Evolutionary conservation across 164 flowering plant species (phyloP).

Genomic region (Magnolia officinalis): DNA sequence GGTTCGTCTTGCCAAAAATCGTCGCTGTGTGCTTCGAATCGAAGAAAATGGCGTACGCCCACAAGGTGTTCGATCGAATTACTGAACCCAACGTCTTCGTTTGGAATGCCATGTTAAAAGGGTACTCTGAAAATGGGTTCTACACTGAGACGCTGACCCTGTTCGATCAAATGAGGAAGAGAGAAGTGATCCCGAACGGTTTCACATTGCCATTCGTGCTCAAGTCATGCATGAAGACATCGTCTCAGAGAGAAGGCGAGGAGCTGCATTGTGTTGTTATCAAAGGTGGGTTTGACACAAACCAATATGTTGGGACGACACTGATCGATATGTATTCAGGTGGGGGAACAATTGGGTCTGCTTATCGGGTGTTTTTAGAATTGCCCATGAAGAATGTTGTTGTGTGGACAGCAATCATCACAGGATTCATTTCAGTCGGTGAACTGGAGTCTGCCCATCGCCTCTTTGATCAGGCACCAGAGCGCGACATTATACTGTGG

Average conservation of each 20-base stretch:
- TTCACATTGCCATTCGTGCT: slow-evolving; percentile 58
- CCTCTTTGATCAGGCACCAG: slow-evolving; percentile 54
- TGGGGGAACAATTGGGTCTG: slow-evolving; percentile 29
- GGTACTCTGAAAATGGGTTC: slow-evolving; percentile 37
- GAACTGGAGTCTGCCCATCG: slow-evolving; percentile 42
- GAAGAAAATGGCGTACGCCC: slow-evolving; percentile 34
- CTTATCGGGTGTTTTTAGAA: slow-evolving; percentile 49
- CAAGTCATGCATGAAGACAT: slow-evolving; percentile 44
- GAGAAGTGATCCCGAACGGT: slow-evolving; percentile 40
- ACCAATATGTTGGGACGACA: slow-evolving; percentile 52
- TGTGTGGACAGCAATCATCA: slow-evolving; percentile 63
- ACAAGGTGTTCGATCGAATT: slow-evolving; percentile 48
- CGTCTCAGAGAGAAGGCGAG: slow-evolving; percentile 39
- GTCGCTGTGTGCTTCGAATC: slow-evolving; percentile 28
- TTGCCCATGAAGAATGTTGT: slow-evolving; percentile 59
- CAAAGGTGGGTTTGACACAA: slow-evolving; percentile 44
- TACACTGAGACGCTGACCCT: slow-evolving; percentile 32
- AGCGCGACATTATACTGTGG: slow-evolving; percentile 65
- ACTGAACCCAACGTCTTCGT: slow-evolving; percentile 33
- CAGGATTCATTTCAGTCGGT: slow-evolving; percentile 35
- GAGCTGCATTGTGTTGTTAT: slow-evolving; percentile 46
- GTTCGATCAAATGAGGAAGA: slow-evolving; percentile 41
- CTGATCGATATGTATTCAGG: slow-evolving; percentile 60
- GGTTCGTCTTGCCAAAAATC: slow-evolving; percentile 41
- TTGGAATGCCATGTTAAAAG: slow-evolving; percentile 61